Conservation (phyloP, 768 basidiomycete species). For the Boletus coccyginus region DNA sequence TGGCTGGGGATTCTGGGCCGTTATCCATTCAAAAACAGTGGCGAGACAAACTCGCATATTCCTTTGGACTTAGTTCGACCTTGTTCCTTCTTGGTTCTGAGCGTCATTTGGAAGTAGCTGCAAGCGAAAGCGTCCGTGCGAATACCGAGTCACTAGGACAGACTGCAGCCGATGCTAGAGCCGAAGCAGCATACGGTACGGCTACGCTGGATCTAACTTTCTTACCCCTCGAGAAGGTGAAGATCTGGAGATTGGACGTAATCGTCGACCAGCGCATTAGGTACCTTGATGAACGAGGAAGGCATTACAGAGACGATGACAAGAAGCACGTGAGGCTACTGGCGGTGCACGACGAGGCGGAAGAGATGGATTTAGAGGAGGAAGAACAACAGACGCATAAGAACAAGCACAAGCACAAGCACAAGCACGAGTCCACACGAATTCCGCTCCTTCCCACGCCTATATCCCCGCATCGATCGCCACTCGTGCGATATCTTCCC, state of each 20-base stretch:
- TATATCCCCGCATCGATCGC: constrained; percentile 29
- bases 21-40: constrained; percentile 86
- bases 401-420: constrained; percentile 16
- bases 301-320: constrained; percentile 2
- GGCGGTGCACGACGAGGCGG: constrained; percentile 17
- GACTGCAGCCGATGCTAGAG: constrained; percentile 2
- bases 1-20: constrained; percentile 58
- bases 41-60: constrained; percentile 85
- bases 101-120: not conserved
- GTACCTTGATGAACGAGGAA: constrained; percentile 3
- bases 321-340: constrained; percentile 11
- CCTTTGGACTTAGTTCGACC: constrained; percentile 73
- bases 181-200: constrained; percentile 40
- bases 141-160: not conserved
- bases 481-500: constrained; percentile 17
- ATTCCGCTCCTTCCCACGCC: constrained; percentile 30
- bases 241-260: constrained; percentile 71
- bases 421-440: not conserved
- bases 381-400: constrained; percentile 4
- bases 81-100: constrained; percentile 75
- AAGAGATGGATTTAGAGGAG: constrained; percentile 5
- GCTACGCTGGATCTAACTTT: constrained; percentile 78
- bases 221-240: constrained; percentile 84
- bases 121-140: not conserved
- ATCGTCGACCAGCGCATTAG: constrained; percentile 57